A percentile compares a stretch with the other conserved stretches of the same genome.
Conservation (phyloP, 805 yeast genomes). For the Lipomyces yamanashiensis region DNA sequence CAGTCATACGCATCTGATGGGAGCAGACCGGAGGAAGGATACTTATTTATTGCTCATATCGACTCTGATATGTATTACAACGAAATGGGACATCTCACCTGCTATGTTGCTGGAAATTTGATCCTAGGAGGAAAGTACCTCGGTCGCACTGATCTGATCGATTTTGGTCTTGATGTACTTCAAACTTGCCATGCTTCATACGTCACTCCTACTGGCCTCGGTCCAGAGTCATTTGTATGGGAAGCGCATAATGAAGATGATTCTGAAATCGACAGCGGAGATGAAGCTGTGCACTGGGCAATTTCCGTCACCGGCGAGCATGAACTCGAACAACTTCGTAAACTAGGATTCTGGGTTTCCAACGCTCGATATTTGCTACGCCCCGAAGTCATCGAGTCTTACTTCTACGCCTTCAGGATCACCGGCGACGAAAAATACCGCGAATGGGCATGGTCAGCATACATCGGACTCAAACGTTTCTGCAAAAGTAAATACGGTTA, state of each 20-base stretch:
- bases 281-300: slow-evolving; percentile 27
- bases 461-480: slow-evolving; percentile 44
- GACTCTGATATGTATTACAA: slow-evolving; percentile 23
- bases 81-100: slow-evolving; percentile 37
- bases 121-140: slow-evolving; percentile 32
- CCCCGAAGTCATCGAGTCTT: slow-evolving; percentile 58
- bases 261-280: background rate
- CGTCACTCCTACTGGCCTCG: slow-evolving; percentile 30
- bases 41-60: slow-evolving; percentile 23
- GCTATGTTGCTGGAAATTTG: slow-evolving; percentile 33
- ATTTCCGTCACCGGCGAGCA: slow-evolving; percentile 26
- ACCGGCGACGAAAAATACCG: slow-evolving; percentile 59
- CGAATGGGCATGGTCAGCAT: slow-evolving; percentile 51
- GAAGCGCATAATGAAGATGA: slow-evolving; percentile 16
- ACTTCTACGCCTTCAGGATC: slow-evolving; percentile 56
- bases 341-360: slow-evolving; percentile 32
- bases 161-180: slow-evolving; percentile 27
- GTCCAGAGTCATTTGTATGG: slow-evolving; percentile 34
- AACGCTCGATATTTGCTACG: slow-evolving; percentile 49
- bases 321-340: slow-evolving; percentile 28
- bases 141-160: slow-evolving; percentile 20
- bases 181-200: slow-evolving; percentile 35
- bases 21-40: slow-evolving; percentile 16
- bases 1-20: slow-evolving; percentile 26
- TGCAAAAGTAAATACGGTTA: slow-evolving; percentile 43